Evolutionary conservation across 495 filamentous ascomycete species (phyloP).

Genomic region (Copromyces sp.): DNA sequence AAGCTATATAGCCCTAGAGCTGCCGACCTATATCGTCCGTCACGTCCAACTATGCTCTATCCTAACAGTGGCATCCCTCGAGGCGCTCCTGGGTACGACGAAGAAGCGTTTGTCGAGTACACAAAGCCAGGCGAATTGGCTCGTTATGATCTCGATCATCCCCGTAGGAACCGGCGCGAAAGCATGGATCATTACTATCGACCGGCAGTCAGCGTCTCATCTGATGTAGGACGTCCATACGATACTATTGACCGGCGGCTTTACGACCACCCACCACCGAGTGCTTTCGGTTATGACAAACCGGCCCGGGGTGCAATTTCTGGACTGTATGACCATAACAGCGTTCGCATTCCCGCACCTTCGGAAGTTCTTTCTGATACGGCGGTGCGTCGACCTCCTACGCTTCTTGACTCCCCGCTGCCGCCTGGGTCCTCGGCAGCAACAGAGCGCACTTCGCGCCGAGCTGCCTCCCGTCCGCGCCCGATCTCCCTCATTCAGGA

Average conservation of each 20-base stretch:
- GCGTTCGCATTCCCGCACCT: constrained; percentile 34
- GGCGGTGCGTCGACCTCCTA: constrained; percentile 18
- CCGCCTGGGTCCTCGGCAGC: background rate
- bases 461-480: constrained; percentile 20
- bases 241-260: constrained; percentile 27
- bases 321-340: constrained; percentile 35
- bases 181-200: constrained; percentile 51
- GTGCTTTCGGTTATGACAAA: constrained; percentile 53
- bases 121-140: constrained; percentile 60
- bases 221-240: constrained; percentile 41
- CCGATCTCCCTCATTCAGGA: constrained; percentile 42
- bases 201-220: constrained; percentile 51
- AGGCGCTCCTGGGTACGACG: constrained; percentile 47
- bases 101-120: constrained; percentile 56
- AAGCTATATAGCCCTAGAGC: constrained; percentile 19
- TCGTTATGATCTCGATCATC: constrained; percentile 50
- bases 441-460: constrained; percentile 7
- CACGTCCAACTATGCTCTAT: constrained; percentile 27
- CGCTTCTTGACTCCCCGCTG: constrained; percentile 19
- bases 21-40: constrained; percentile 28
- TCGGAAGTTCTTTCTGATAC: constrained; percentile 26
- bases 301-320: constrained; percentile 30
- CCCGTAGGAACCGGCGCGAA: constrained; percentile 34
- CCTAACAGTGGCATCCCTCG: constrained; percentile 14
- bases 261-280: constrained; percentile 50